Base-by-base conservation (phyloP, 2,329 filamentous ascomycete genomes). In the Sphaceloma murrayae region DNA sequence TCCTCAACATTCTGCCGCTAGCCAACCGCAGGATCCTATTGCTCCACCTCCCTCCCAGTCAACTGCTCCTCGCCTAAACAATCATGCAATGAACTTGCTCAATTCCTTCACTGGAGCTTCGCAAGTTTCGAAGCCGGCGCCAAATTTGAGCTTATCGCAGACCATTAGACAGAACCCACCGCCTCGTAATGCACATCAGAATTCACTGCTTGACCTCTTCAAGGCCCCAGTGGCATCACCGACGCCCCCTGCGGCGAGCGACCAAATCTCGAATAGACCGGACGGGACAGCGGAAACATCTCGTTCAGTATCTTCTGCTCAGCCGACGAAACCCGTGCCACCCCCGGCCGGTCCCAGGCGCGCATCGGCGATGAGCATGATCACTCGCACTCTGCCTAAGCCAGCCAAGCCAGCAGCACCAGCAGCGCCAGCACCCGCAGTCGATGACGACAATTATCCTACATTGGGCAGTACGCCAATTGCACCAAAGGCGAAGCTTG, bases 31-130 rank as follows among this genome's bases (percentile, higher is more conserved):
- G 46, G 63, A 64, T n/a, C 64, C 67, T 30, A 58, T 62, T 26
- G 67, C 72, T 21, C 77, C 76, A 1, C 67, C 72, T 24, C 73
- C 76, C 4, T 58, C 75, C 52, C 73, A 73, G 42, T 56, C 80
- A 17, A 76, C 77, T 11, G 66, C 70, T 29, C 74, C 75, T 5
- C 74, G 70, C 49, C 66, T 80, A 22, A 78, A 66, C 26, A 68
- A 67, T 9, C 75, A 80, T 56, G 68, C 74, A 1, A 63, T 74
- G 47, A 67, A 68, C n/a, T 57, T 80, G 24, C 60, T 81, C 38
- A 74, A 72, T 52, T 67, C 72, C 1, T 78, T 81, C 62, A 78
- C 71, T 48, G 55, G 56, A 21, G 33, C 33, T 27, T 31, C 38
- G 33, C 17, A 39, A 27, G n/a, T 31, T 22, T 26, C 17, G 27